Evolutionary conservation across 257 asterid genomes (phyloP).

Genomic region (Paulownia fortunei): DNA sequence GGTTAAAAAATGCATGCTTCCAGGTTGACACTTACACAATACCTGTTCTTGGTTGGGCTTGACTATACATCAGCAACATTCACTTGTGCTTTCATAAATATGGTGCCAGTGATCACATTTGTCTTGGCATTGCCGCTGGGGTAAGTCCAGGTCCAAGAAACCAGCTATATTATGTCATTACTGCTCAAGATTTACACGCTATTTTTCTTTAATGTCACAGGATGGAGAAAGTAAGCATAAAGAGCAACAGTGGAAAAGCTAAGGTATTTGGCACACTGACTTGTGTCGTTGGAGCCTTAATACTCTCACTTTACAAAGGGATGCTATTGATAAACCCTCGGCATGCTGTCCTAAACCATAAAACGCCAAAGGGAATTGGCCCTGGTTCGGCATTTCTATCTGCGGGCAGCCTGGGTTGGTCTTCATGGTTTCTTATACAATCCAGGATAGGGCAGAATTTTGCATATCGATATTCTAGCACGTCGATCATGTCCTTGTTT

Average conservation of each 20-base stretch:
- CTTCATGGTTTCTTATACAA: slow-evolving; percentile 81
- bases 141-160: slow-evolving; percentile 39
- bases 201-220: slow-evolving; percentile 37
- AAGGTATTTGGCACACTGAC: slow-evolving; percentile 61
- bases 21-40: slow-evolving; percentile 75
- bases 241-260: slow-evolving; percentile 58
- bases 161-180: neutral
- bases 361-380: slow-evolving; percentile 36
- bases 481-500: slow-evolving; percentile 65
- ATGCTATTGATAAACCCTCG: slow-evolving; percentile 35
- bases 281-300: slow-evolving; percentile 57
- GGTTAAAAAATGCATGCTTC: neutral
- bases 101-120: slow-evolving; percentile 75
- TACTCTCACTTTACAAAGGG: slow-evolving; percentile 70
- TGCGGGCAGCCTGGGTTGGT: slow-evolving; percentile 63
- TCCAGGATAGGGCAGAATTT: slow-evolving; percentile 58
- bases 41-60: slow-evolving; percentile 72
- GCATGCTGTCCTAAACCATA: neutral
- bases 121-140: slow-evolving; percentile 62
- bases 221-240: slow-evolving; percentile 65
- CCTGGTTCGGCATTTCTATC: slow-evolving; percentile 62
- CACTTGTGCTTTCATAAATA: slow-evolving; percentile 72
- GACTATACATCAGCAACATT: slow-evolving; percentile 77
- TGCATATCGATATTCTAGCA: slow-evolving; percentile 73
- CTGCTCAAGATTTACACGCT: too few species aligned